Evolutionary conservation across 2,329 filamentous ascomycete genomes (phyloP), one percentile per base, ranked within the genome.

Genomic region (Magnaporthales sp.): DNA sequence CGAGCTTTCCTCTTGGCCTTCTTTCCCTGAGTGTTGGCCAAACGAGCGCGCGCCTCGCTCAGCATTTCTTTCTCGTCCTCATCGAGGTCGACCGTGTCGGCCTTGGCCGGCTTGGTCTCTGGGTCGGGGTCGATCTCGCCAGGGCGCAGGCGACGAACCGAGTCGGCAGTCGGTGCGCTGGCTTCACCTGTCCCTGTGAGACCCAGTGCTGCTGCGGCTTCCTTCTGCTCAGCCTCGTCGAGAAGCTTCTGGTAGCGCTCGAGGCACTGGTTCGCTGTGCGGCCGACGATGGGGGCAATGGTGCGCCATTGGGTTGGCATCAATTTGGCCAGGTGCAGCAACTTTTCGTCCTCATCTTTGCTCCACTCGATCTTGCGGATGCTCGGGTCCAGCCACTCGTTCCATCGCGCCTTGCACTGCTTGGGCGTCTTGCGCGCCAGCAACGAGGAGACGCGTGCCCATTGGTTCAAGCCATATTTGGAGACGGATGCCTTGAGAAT

Each of bases 1-100:
- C 95, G 87, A 38, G 95, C 95, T 83, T 99, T 99, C 71, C 95
- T 84, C 83, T 99, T 99, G 7, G 95, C 95, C 81, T 99, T 99
- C 80, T 99, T 99, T 76, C 95, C 95, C 79, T 98, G 95, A 11
- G 95, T 98, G 74, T 99, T 99, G 70, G 95, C 95, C 70, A 99
- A 82, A 80, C 95, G 92, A 67, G 95, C 95, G 75, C 95, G 91
- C 71, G 95, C 95, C 80, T 99, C 95, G 76, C 93, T 97, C 74
- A 99, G 80, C 95, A 99, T 99, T 79, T 99, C 95, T 81, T 99
- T 98, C 79, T 99, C 95, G 75, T 99, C 95, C 77, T 99, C 95
- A 75, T 99, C 95, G 73, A 99, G 88, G 78, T 99, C 95, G 75
- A 99, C 95, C 6, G 95, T 97, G 77, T 99, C 95, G 54, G 95